Evolutionary conservation across 495 filamentous ascomycete species (phyloP), one percentile per base, ranked within the genome.

Genomic region (Xylaria grammica): DNA sequence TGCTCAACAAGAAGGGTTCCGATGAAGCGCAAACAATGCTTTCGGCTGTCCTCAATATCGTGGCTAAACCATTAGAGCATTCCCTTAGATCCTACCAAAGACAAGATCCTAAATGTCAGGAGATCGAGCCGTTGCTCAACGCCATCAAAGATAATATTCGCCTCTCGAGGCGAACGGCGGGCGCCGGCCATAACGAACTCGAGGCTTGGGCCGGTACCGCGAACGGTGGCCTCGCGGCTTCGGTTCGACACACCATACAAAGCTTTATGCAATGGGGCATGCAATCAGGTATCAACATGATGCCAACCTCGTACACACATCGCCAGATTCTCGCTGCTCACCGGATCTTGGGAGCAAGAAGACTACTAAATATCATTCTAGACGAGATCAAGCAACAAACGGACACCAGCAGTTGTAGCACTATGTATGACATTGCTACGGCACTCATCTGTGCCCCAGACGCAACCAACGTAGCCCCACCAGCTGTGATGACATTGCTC

Each of bases 1-100:
- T 97, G 9, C 86, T 84, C 53, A 91, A 93, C 2, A 86, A 82
- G 26, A 90, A 90, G 9, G 91, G 91, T 53, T 93, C 92, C 0
- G 83, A 85, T 36, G 95, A 98, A 67, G 92, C 92, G 2, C 82
- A 87, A 56, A 82, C 88, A 19, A 92, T 97, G 81, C 91, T 97
- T 61, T 81, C 83, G 40, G 90, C 92, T 0, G 91, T 98, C 7
- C 80, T 98, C 27, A 90, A 89, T 62, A 92, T 97, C 63, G 86
- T 92, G 3, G 90, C 91, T 3, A 88, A 88, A 65, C 86, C 88
- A 0, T 79, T 99, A 2, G 89, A 94, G 63, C 85, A 90, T 65
- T 86, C 89, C 30, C 83, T 99, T 17, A 85, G 87, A 38, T 86
- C 89, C 22, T 85, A 96, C 48, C 86, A 90, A 61, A 84, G 87